Evolutionary conservation across 352 stramenopile species (phyloP), one percentile per base, ranked within the genome.

Genomic region (Globisporangium uncinulatum): DNA sequence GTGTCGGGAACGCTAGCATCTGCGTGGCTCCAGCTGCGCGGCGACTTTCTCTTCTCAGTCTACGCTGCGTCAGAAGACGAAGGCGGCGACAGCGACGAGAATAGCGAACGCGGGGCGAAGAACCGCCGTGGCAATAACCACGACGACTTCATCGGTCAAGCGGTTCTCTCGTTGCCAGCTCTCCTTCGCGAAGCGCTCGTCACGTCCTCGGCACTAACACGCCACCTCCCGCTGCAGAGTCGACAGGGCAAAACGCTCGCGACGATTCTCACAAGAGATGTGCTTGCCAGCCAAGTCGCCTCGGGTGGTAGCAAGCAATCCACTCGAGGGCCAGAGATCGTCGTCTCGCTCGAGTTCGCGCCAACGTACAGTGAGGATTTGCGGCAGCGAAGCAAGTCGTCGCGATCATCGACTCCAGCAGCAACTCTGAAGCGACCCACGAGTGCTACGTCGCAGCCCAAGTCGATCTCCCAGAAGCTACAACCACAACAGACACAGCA

Each of bases 11-110:
- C 52, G 24, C 69, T 55, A 13, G 61, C 63, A 36, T 60, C 67
- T 15, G 62, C 69, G 7, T 87, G 81, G 81, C 51, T 65, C 21
- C 70, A 82, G 43, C 60, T 91, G 1, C 69, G 66, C 44, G 78
- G 81, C 9, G 74, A 85, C 37, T n/a, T 91, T 3, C 59, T 87
- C 49, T 85, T 89, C 57, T 83, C 69, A 2, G 67, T 89, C 2
- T 87, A 86, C 49, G 69, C 76, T 21, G 45, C 59, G 37, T 48
- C 44, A 3, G 17, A 11, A n/a, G 48, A 14, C 20, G 51, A 46
- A 39, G 24, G 8, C 19, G 43, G 14, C 31, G 41, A 39, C 48
- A 31, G 1, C 2, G 34, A 59, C 36, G 6, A 11, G 3, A 29
- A 20, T 4, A 1, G 15, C 3, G 20, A 41, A 3, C 1, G 15